These are phyloP conservation scores for Dryas integrifolia DNA, from an alignment of 331 rosid genomes.

Conservation along the genomic window DNA sequence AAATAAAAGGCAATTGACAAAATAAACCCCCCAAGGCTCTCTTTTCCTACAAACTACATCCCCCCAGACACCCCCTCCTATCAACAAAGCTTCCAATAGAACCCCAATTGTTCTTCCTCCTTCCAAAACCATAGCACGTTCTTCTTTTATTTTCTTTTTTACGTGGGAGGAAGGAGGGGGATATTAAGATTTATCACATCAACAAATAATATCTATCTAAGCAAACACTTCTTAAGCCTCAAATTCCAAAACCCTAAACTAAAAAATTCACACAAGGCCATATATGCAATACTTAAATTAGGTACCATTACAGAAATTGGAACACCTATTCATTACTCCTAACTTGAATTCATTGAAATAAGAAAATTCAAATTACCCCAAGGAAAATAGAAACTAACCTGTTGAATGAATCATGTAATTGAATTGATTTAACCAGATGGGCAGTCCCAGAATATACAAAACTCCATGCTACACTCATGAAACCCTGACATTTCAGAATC, in stretches of 20 bases:
- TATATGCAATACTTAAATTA: neutral
- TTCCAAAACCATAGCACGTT: neutral
- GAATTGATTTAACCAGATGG: conserved; percentile 41
- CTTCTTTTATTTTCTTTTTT: too few relatives aligned
- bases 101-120: neutral
- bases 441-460: conserved; percentile 42
- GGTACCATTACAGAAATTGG: neutral
- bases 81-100: neutral
- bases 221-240: conserved; percentile 11
- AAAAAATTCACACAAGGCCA: neutral
- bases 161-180: too few relatives aligned
- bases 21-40: neutral
- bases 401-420: conserved; percentile 25
- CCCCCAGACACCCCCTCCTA: neutral
- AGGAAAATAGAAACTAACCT: conserved; percentile 35
- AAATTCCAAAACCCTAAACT: conserved; percentile 9
- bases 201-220: neutral
- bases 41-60: neutral
- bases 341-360: neutral
- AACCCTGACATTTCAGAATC: conserved; percentile 43
- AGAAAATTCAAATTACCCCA: conserved; percentile 7
- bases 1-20: neutral
- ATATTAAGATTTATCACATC: neutral
- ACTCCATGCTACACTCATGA: conserved; percentile 35
- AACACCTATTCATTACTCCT: conserved; percentile 8